Percentiles rank a stretch among this genome's conserved stretches.
Conservation (phyloP, 139 green algal genomes). For the Gonium pectorale region DNA sequence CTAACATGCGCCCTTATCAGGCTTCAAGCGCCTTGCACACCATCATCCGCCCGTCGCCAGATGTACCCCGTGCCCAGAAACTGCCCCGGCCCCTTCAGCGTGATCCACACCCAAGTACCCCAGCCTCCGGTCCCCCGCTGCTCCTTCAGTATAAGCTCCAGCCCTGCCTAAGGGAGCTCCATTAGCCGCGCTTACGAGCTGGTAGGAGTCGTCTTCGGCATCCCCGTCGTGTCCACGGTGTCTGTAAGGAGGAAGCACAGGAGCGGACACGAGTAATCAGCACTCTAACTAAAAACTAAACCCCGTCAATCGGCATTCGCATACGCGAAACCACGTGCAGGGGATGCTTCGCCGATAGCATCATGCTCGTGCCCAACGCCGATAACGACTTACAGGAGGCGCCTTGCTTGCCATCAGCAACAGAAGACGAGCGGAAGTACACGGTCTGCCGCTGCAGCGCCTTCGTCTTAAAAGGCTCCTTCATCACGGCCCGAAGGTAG, state of each 20-base stretch:
- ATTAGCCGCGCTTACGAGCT: slow-evolving; percentile 1
- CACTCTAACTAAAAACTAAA: not conserved
- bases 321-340: not conserved
- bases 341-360: slow-evolving; percentile 12
- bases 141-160: too few relatives aligned
- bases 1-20: too few relatives aligned
- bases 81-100: too few relatives aligned
- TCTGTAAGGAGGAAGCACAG: not conserved
- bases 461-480: slow-evolving; percentile 77
- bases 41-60: too few relatives aligned
- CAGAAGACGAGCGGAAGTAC: slow-evolving; percentile 53
- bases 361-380: not conserved
- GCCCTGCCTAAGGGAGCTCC: too few relatives aligned
- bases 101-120: too few relatives aligned
- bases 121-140: too few relatives aligned
- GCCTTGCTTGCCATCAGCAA: slow-evolving; percentile 59
- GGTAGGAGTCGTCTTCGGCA: not conserved
- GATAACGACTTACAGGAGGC: slow-evolving; percentile 37
- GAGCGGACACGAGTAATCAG: too few relatives aligned
- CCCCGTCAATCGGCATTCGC: not conserved
- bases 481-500: slow-evolving; percentile 69
- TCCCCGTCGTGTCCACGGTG: slow-evolving; percentile 8
- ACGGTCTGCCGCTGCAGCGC: slow-evolving; percentile 56
- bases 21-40: too few relatives aligned
- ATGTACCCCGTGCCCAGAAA: too few relatives aligned